These are phyloP conservation scores for Filobasidium floriforme DNA, from an alignment of 768 basidiomycete genomes.

Conservation along the genomic window DNA sequence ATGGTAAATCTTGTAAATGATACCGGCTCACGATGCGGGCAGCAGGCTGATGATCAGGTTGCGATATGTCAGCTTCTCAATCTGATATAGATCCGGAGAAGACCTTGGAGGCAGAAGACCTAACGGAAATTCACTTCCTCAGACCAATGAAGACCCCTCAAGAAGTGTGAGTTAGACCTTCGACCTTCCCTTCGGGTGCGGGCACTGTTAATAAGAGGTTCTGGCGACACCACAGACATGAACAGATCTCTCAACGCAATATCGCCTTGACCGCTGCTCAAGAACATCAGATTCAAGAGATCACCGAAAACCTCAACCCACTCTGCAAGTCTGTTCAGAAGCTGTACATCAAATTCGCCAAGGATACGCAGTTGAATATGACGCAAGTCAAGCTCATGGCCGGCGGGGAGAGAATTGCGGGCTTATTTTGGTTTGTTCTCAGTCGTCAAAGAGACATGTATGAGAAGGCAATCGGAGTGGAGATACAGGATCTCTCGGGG, in stretches of 20 bases:
- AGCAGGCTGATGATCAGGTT: no score
- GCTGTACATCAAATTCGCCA: not conserved
- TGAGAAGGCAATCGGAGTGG: no score
- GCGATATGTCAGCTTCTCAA: no score
- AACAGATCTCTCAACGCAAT: not conserved
- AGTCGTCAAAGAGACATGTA: no score
- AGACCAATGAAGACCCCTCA: not conserved
- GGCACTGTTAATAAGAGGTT: no score
- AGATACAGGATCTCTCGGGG: no score
- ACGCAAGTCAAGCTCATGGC: not conserved
- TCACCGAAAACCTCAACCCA: not conserved
- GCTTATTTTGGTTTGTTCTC: not conserved
- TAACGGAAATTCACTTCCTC: not conserved
- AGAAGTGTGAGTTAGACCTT: no score
- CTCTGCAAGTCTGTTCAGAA: not conserved
- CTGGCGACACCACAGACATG: not conserved
- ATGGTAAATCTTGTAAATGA: no score
- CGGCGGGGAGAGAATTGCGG: not conserved
- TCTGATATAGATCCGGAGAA: no score
- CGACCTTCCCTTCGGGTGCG: no score
- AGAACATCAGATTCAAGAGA: constrained; percentile 1
- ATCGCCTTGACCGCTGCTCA: constrained; percentile 1
- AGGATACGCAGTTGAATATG: not conserved
- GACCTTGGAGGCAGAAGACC: no score
- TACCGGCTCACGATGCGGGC: no score